These are phyloP conservation scores for Arabis alpina DNA, from an alignment of 345 rosid species.

Conservation along the genomic window DNA sequence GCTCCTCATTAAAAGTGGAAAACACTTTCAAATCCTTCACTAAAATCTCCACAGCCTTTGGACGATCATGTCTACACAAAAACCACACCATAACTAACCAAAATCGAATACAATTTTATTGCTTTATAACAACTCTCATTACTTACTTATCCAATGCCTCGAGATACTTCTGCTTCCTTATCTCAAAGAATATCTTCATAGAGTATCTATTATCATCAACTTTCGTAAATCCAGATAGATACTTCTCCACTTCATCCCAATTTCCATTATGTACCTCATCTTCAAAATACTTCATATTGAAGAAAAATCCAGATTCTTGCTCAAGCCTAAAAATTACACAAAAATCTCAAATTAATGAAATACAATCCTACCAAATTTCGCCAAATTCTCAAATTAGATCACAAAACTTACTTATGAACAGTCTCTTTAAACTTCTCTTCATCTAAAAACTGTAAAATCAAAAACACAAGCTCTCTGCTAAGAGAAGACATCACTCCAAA, in stretches of 20 bases:
- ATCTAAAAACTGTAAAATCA: slow-evolving; percentile 98
- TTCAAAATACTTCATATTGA: slow-evolving; percentile 97
- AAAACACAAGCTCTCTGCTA: slow-evolving; percentile 97
- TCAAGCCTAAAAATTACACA: slow-evolving; percentile 68
- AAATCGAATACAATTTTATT: slow-evolving; percentile 11
- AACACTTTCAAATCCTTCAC: slow-evolving; percentile 97
- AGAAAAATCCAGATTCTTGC: slow-evolving; percentile 99
- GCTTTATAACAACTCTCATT: too few relatives aligned
- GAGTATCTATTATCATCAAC: slow-evolving; percentile 98
- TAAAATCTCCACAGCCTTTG: slow-evolving; percentile 93
- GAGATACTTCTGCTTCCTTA: slow-evolving; percentile 98
- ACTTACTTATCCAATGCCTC: slow-evolving; percentile 95
- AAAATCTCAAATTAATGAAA: not conserved
- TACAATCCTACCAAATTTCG: not conserved
- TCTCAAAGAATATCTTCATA: slow-evolving; percentile 98
- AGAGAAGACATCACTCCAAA: slow-evolving; percentile 64
- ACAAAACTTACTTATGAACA: slow-evolving; percentile 77
- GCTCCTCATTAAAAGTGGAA: slow-evolving; percentile 94
- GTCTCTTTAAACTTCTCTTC: slow-evolving; percentile 99
- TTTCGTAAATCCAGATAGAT: slow-evolving; percentile 97
- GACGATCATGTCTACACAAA: slow-evolving; percentile 79
- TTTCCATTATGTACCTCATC: slow-evolving; percentile 96
- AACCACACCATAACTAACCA: not conserved
- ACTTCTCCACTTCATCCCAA: slow-evolving; percentile 98
- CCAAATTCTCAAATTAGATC: not conserved